These are phyloP conservation scores for Xylariales sp. DNA, from an alignment of 2,329 filamentous ascomycete species.

Conservation along the genomic window DNA sequence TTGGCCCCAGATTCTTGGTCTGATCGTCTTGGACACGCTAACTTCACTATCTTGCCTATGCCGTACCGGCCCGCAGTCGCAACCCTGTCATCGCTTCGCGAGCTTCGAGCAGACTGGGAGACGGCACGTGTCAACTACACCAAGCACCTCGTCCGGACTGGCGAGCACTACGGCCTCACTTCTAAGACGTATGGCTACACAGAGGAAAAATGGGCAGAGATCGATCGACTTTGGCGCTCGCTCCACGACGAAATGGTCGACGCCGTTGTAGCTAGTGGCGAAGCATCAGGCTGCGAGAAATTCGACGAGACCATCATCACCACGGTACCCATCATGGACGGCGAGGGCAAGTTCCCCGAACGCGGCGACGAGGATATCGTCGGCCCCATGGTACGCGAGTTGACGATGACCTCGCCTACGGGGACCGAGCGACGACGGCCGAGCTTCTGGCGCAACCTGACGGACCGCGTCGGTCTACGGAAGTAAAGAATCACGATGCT, in stretches of 20 bases:
- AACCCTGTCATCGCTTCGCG: slow-evolving; percentile 67
- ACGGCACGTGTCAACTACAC: slow-evolving; percentile 85
- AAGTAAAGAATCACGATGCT: slow-evolving; percentile 38
- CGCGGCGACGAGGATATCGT: slow-evolving; percentile 93
- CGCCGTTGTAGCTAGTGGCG: slow-evolving; percentile 58
- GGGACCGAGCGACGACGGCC: slow-evolving; percentile 45
- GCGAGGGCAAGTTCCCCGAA: slow-evolving; percentile 86
- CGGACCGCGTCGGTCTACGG: slow-evolving; percentile 48
- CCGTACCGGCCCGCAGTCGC: slow-evolving; percentile 78
- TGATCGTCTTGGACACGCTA: slow-evolving; percentile 86
- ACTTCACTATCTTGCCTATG: slow-evolving; percentile 87
- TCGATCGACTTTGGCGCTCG: slow-evolving; percentile 78
- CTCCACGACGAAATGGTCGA: slow-evolving; percentile 74
- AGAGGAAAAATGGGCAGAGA: slow-evolving; percentile 87
- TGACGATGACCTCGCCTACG: slow-evolving; percentile 58
- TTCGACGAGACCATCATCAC: slow-evolving; percentile 69
- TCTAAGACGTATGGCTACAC: slow-evolving; percentile 90
- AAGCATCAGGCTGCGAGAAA: slow-evolving; percentile 55
- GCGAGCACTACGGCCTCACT: slow-evolving; percentile 89
- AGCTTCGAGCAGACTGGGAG: slow-evolving; percentile 84
- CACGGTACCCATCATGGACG: slow-evolving; percentile 76
- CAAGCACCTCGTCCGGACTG: slow-evolving; percentile 86
- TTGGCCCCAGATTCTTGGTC: slow-evolving; percentile 84
- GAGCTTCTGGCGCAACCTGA: slow-evolving; percentile 51
- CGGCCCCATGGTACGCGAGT: slow-evolving; percentile 82